These are phyloP conservation scores for Neurospora sp. DNA, from an alignment of 495 filamentous ascomycete species.

Conservation along the genomic window DNA sequence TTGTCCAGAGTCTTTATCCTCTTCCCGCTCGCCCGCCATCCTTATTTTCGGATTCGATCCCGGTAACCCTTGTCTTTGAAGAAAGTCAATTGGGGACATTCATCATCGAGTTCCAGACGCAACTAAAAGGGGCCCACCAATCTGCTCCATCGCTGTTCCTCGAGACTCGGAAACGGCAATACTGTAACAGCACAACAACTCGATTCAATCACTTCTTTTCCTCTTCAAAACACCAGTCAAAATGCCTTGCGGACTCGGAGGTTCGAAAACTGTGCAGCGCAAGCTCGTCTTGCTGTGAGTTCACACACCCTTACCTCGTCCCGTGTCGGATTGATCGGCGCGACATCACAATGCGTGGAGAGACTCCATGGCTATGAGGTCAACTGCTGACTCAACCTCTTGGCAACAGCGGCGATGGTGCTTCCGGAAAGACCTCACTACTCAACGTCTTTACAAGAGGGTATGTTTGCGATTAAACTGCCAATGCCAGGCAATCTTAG, in stretches of 20 bases:
- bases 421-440: slow-evolving; percentile 93
- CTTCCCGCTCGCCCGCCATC: not conserved
- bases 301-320: not conserved
- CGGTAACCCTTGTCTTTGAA: not conserved
- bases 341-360: not conserved
- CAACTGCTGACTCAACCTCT: slow-evolving; percentile 22
- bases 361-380: slow-evolving; percentile 1
- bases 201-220: not conserved
- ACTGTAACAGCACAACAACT: not conserved
- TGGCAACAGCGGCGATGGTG: slow-evolving; percentile 73
- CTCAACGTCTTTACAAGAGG: slow-evolving; percentile 98
- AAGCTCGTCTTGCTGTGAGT: slow-evolving; percentile 96
- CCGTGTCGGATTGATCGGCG: not conserved
- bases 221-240: slow-evolving; percentile 8
- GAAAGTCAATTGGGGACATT: not conserved
- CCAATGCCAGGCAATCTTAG: not conserved
- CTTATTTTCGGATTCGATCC: not conserved
- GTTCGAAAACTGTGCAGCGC: slow-evolving; percentile 72
- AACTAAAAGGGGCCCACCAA: not conserved
- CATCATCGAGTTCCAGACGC: not conserved
- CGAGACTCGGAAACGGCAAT: not conserved
- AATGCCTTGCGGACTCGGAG: slow-evolving; percentile 54
- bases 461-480: slow-evolving; percentile 34
- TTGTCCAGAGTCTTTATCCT: not conserved
- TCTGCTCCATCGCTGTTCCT: not conserved